phyloP scores from a whole-genome alignment of 345 rosid species.

The Lepidium aucheri region DNA sequence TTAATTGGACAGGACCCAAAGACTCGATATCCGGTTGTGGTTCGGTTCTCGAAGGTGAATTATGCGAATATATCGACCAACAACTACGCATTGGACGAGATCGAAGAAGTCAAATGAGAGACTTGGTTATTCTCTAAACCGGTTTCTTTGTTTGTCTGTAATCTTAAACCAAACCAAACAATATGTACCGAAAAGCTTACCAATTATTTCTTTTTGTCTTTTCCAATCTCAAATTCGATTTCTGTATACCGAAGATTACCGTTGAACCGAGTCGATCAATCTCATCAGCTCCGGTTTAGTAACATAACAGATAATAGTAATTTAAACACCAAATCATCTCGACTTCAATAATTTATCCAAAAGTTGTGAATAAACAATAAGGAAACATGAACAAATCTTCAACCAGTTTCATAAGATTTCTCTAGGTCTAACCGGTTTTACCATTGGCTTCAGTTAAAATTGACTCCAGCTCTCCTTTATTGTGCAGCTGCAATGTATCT shows the following conservation, averaged over 20 bases:
- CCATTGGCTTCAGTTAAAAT: slow-evolving; percentile 55
- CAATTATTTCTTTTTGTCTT: background rate
- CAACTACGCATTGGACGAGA: slow-evolving; percentile 90
- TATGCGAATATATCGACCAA: slow-evolving; percentile 91
- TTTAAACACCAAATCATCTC: background rate
- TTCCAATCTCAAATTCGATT: background rate
- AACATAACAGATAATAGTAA: background rate
- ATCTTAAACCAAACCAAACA: slow-evolving; percentile 14
- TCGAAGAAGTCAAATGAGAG: slow-evolving; percentile 57
- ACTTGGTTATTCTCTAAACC: slow-evolving; percentile 2
- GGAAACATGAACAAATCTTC: background rate
- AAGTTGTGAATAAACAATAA: background rate
- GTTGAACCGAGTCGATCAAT: background rate
- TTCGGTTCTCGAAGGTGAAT: slow-evolving; percentile 81
- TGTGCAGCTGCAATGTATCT: slow-evolving; percentile 68
- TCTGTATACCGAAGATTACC: background rate
- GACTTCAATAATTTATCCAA: background rate
- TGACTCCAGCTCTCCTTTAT: slow-evolving; percentile 68
- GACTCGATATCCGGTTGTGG: slow-evolving; percentile 83
- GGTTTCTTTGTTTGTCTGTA: slow-evolving; percentile 12
- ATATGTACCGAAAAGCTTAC: slow-evolving; percentile 8
- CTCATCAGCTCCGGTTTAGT: slow-evolving; percentile 6
- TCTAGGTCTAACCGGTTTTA: slow-evolving; percentile 7
- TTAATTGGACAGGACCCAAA: slow-evolving; percentile 57
- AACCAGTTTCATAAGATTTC: slow-evolving; percentile 1